A percentile compares a stretch with the other conserved stretches of the same genome.
These are phyloP conservation scores for Candida nemodendra DNA, from an alignment of 805 yeast genomes.

Conservation along the genomic window DNA sequence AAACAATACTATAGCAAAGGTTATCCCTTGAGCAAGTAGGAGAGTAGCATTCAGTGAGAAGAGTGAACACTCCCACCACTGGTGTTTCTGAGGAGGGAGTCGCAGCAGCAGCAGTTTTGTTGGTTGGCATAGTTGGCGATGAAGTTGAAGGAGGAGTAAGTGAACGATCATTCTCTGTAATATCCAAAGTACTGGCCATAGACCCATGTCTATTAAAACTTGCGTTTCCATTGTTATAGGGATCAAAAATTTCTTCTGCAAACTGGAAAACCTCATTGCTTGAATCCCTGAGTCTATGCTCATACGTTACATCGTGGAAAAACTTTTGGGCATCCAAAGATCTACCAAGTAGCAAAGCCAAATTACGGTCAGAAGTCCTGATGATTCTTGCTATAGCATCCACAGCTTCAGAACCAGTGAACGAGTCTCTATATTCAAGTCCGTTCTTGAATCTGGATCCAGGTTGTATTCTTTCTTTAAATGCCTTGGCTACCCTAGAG, in stretches of 20 bases:
- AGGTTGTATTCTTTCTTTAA: constrained; percentile 64
- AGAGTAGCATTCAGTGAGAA: constrained; percentile 91
- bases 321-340: constrained; percentile 91
- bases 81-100: constrained; percentile 14
- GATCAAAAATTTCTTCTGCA: constrained; percentile 46
- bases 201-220: constrained; percentile 28
- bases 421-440: constrained; percentile 85
- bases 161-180: constrained; percentile 15
- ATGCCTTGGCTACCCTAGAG: constrained; percentile 78
- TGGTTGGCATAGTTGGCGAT: constrained; percentile 15
- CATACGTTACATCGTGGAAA: constrained; percentile 94
- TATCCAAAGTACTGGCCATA: constrained; percentile 23
- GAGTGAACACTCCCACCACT: constrained; percentile 90
- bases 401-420: constrained; percentile 92
- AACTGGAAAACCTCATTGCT: constrained; percentile 85
- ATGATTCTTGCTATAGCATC: constrained; percentile 84
- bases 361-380: constrained; percentile 84
- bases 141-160: constrained; percentile 16
- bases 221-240: constrained; percentile 19
- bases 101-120: constrained; percentile 1
- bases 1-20: constrained; percentile 91
- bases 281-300: constrained; percentile 88
- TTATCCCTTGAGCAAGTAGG: constrained; percentile 91
- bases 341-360: constrained; percentile 86
- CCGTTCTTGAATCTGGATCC: constrained; percentile 89